Conservation (phyloP, 495 filamentous ascomycete species). For the Poronia punctata region DNA sequence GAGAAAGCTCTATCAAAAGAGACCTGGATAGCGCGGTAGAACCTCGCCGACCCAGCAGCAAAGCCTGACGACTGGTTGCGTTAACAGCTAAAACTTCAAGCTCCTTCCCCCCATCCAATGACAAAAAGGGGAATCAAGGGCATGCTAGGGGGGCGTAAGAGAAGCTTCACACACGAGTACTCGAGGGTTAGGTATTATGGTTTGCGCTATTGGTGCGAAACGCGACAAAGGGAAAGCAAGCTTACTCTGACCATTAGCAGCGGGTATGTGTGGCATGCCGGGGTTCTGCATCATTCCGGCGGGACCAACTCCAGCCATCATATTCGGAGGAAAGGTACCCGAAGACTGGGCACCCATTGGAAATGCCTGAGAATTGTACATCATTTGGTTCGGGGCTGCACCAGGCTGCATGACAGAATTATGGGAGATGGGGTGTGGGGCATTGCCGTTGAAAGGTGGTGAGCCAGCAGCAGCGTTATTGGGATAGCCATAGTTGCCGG, state of each 20-base stretch:
- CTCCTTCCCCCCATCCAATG: no score
- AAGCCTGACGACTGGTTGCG: no score
- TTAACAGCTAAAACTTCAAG: no score
- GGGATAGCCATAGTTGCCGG: conserved; percentile 41
- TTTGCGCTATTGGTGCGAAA: no score
- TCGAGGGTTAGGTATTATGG: no score
- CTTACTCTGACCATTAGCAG: conserved; percentile 46
- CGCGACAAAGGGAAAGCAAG: conserved; percentile 16
- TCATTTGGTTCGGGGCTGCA: conserved; percentile 33
- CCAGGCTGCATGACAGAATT: conserved; percentile 42
- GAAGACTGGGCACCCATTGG: conserved; percentile 38
- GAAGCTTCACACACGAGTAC: no score
- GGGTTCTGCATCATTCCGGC: conserved; percentile 49
- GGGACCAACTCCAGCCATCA: conserved; percentile 42
- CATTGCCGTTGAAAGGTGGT: conserved; percentile 40
- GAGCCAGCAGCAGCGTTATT: conserved; percentile 37
- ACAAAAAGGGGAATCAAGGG: no score
- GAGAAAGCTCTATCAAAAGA: no score
- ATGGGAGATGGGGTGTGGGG: conserved; percentile 35
- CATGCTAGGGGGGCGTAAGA: no score
- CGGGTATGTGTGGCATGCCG: conserved; percentile 45
- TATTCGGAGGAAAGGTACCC: conserved; percentile 35
- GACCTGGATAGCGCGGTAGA: no score
- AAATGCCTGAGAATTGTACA: conserved; percentile 39
- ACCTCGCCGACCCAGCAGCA: no score